Evolutionary conservation across 176 grass and related monocot genomes (phyloP), one percentile per base, ranked within the genome.

Genomic region (Phyllostachys edulis): DNA sequence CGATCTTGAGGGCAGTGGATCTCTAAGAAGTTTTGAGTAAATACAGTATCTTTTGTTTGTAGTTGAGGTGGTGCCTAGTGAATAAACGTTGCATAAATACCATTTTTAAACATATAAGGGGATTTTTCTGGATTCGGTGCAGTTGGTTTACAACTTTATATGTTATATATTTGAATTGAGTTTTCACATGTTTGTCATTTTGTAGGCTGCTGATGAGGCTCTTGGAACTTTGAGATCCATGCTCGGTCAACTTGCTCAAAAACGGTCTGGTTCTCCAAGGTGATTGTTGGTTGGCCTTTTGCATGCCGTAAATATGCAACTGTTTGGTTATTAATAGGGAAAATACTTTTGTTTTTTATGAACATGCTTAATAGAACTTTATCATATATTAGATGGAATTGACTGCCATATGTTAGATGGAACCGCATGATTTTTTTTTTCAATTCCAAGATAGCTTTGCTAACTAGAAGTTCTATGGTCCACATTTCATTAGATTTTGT

Each of bases 121-220:
- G 38, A 16, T 27, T 66, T 67, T 27, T 62, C 10, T 87, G 29
- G 71, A 75, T 85, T 63, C 47, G 15, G 13, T 79, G 4, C 52
- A 67, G 40, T 40, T 50, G 32, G 2, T 16, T 50, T 50, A 49
- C 47, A 49, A 49, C 47, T 39, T 75, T 42, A 73, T 37, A 49
- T 84, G 9, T 52, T 23, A 55, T 66, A 41, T 45, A 41, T 49
- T 45, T 71, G 63, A 80, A 10, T 82, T 85, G 37, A 69, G n/a
- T 42, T 67, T 84, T 78, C 55, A 51, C 37, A 60, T 74, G 56
- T 46, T 73, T n/a, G 45, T 38, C 37, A 57, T 68, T 85, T 69
- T 86, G 75, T 71, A 99, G 96, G 96, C 92, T 63, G 96, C 96
- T 89, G 93, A 92, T 79, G 93, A 96, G 71, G 96, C 96, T 50